phyloP scores from a whole-genome alignment of 2,329 filamentous ascomycete genomes.

The Neopestalotiopsis sp. region DNA sequence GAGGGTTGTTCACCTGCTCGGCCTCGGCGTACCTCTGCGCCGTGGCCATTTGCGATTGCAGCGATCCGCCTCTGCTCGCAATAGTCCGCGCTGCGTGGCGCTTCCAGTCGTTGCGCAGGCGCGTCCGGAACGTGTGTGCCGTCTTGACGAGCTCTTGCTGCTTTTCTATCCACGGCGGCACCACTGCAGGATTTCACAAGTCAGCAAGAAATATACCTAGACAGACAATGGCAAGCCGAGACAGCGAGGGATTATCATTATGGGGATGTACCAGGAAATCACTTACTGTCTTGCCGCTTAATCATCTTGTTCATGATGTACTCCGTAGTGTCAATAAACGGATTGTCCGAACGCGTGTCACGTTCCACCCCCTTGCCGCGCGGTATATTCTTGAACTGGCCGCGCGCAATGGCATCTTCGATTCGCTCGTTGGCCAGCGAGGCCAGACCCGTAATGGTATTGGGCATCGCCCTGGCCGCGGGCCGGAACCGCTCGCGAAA shows the following conservation, averaged over 20 bases:
- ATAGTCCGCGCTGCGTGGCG: conserved; percentile 82
- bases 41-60: conserved; percentile 74
- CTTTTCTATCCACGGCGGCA: conserved; percentile 98
- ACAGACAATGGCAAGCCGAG: too few species aligned
- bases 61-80: conserved; percentile 74
- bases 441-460: conserved; percentile 77
- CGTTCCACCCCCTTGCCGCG: conserved; percentile 80
- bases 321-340: conserved; percentile 94
- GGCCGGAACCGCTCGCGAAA: conserved; percentile 83
- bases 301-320: conserved; percentile 99
- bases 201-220: neutral
- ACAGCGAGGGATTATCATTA: too few species aligned
- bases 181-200: conserved; percentile 48
- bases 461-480: conserved; percentile 74
- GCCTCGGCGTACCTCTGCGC: conserved; percentile 79
- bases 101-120: conserved; percentile 84
- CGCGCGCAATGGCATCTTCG: conserved; percentile 89
- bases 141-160: conserved; percentile 85
- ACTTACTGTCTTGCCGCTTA: conserved; percentile 77
- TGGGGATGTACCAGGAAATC: neutral
- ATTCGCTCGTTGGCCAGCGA: conserved; percentile 88
- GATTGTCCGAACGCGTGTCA: conserved; percentile 83
- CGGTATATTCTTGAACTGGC: conserved; percentile 85
- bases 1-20: conserved; percentile 71
- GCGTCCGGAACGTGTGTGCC: conserved; percentile 70